phyloP scores from a whole-genome alignment of 148 eudicot genomes.

The Fallopia convolvulus region DNA sequence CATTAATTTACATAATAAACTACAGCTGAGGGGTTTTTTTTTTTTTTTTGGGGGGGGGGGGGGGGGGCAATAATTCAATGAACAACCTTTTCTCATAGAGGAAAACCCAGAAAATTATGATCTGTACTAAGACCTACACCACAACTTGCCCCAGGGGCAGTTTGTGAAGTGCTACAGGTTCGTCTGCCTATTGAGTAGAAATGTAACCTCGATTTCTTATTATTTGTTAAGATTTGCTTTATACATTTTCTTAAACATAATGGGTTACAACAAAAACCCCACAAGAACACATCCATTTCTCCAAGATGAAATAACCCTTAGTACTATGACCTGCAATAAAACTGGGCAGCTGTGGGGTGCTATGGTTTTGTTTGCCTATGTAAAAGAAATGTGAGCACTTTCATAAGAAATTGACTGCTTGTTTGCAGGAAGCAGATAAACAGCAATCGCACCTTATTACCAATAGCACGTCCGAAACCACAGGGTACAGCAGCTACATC shows the following conservation, averaged over 20 bases:
- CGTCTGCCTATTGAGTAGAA: not conserved
- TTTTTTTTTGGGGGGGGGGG: too few species aligned
- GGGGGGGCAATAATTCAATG: too few species aligned
- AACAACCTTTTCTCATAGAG: not conserved
- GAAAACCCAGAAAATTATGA: not conserved
- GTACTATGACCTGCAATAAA: not conserved
- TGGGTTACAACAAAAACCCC: not conserved
- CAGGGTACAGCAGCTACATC: conserved; percentile 97
- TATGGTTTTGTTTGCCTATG: not conserved
- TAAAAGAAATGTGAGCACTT: not conserved
- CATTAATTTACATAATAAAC: not conserved
- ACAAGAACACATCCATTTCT: not conserved
- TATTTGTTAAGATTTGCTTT: not conserved
- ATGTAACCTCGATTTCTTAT: not conserved
- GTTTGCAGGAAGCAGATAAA: conserved; percentile 6
- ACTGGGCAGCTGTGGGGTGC: not conserved
- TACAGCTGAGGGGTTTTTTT: not conserved
- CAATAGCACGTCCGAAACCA: conserved; percentile 93
- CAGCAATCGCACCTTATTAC: conserved; percentile 64
- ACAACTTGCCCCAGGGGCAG: not conserved
- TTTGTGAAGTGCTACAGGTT: not conserved
- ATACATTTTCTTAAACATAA: not conserved
- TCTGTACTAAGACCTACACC: not conserved
- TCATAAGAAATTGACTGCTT: not conserved
- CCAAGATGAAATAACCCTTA: not conserved